Percentiles rank a stretch among this genome's conserved stretches.
phyloP scores from a whole-genome alignment of 768 basidiomycete genomes.

The Leccinum boreale region DNA sequence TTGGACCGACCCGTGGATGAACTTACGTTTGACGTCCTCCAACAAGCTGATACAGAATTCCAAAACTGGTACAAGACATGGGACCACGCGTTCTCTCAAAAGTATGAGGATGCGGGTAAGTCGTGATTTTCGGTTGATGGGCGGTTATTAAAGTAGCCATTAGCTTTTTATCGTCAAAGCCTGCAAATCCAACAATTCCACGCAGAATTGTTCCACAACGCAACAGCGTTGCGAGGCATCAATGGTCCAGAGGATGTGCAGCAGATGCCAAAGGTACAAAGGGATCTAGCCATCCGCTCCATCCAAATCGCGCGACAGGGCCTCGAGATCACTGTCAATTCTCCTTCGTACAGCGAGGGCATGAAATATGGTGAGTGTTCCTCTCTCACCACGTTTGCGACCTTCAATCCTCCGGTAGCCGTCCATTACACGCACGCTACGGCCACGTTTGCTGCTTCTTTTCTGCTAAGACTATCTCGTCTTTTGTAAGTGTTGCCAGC shows the following conservation, averaged over 20 bases:
- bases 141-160: conserved; percentile 1
- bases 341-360: conserved; percentile 81
- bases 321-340: conserved; percentile 82
- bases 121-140: conserved; percentile 6
- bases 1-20: conserved; percentile 74
- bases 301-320: conserved; percentile 79
- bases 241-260: conserved; percentile 84
- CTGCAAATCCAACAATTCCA: conserved; percentile 84
- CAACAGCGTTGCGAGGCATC: conserved; percentile 78
- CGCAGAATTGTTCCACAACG: conserved; percentile 82
- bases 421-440: conserved; percentile 92
- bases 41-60: conserved; percentile 75
- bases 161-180: conserved; percentile 87
- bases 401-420: conserved; percentile 40
- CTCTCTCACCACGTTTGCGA: neutral
- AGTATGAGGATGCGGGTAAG: conserved; percentile 79
- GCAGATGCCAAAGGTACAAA: conserved; percentile 76
- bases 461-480: conserved; percentile 80
- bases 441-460: conserved; percentile 90
- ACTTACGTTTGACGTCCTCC: conserved; percentile 67
- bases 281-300: conserved; percentile 75
- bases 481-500: conserved; percentile 64
- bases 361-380: conserved; percentile 77
- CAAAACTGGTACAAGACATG: conserved; percentile 77
- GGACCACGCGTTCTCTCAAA: conserved; percentile 77